Conservation (phyloP, 176 grass and related monocot genomes). For the Oryza australiensis region DNA sequence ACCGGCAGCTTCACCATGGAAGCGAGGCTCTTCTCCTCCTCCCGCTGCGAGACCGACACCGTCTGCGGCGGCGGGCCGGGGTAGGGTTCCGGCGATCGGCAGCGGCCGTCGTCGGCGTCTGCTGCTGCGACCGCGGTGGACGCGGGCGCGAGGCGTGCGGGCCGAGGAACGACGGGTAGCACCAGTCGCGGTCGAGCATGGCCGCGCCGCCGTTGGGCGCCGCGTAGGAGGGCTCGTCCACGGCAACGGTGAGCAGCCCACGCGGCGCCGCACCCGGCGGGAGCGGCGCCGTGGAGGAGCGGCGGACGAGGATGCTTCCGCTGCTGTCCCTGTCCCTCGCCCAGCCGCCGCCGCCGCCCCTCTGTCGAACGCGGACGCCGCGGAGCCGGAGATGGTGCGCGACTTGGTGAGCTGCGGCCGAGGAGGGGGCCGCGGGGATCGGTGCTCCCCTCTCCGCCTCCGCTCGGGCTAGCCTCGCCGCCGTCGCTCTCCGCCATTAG, state of each 20-base stretch:
- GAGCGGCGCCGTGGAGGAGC: conserved; percentile 44
- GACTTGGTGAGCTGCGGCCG: conserved; percentile 55
- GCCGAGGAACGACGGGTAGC: conserved; percentile 81
- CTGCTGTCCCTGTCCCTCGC: neutral
- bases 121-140: conserved; percentile 38
- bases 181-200: conserved; percentile 79
- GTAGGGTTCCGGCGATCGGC: conserved; percentile 30
- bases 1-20: conserved; percentile 46
- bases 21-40: conserved; percentile 46
- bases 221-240: conserved; percentile 58
- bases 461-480: conserved; percentile 31
- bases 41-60: conserved; percentile 40
- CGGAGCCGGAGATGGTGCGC: conserved; percentile 38
- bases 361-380: conserved; percentile 17
- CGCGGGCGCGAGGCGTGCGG: conserved; percentile 55
- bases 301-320: conserved; percentile 27
- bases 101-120: conserved; percentile 23
- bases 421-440: conserved; percentile 14
- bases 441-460: conserved; percentile 19
- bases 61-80: conserved; percentile 25
- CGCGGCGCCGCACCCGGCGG: conserved; percentile 12
- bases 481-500: conserved; percentile 61
- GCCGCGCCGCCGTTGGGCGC: conserved; percentile 49
- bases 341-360: neutral
- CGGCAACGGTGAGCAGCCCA: conserved; percentile 60